A percentile compares a stretch with the other conserved stretches of the same genome.
Evolutionary conservation across 2,329 filamentous ascomycete genomes (phyloP).

Genomic region (Parastagonospora avenae): DNA sequence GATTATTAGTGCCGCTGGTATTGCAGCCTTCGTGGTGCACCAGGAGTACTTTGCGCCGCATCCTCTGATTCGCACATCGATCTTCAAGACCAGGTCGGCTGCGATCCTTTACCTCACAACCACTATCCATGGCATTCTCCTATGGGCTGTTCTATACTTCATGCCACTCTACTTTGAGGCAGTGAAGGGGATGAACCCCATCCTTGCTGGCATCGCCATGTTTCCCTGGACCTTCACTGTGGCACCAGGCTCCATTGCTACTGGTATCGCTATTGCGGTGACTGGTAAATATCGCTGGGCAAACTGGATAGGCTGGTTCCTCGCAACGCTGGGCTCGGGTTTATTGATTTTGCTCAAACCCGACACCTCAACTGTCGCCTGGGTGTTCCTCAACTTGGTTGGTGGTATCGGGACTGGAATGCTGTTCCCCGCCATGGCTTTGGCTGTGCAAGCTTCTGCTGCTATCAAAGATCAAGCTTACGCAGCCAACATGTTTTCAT

Average conservation of each 20-base stretch:
- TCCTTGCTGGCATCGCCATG: constrained; percentile 46
- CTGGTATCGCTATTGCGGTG: constrained; percentile 60
- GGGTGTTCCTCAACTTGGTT: constrained; percentile 67
- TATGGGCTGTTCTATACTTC: constrained; percentile 50
- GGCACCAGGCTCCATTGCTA: constrained; percentile 62
- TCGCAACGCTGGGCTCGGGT: constrained; percentile 65
- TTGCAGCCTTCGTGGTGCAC: constrained; percentile 61
- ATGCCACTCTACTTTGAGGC: constrained; percentile 51
- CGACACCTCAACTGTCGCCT: constrained; percentile 57
- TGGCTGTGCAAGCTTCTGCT: constrained; percentile 67
- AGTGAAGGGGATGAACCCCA: constrained; percentile 47
- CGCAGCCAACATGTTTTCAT: constrained; percentile 68
- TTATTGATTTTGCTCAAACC: constrained; percentile 57
- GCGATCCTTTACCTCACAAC: constrained; percentile 59
- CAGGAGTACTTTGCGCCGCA: constrained; percentile 58
- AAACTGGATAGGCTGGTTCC: constrained; percentile 65
- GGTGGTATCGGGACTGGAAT: constrained; percentile 67
- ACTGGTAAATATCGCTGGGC: constrained; percentile 66
- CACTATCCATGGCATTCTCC: constrained; percentile 62
- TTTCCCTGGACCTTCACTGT: constrained; percentile 61
- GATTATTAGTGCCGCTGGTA: constrained; percentile 57
- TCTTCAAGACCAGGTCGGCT: constrained; percentile 58
- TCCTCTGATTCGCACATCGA: constrained; percentile 54
- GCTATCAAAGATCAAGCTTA: constrained; percentile 63
- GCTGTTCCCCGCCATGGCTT: constrained; percentile 67